Evolutionary conservation across 176 grass and related monocot genomes (phyloP).

Genomic region (Eragrostis curvula): DNA sequence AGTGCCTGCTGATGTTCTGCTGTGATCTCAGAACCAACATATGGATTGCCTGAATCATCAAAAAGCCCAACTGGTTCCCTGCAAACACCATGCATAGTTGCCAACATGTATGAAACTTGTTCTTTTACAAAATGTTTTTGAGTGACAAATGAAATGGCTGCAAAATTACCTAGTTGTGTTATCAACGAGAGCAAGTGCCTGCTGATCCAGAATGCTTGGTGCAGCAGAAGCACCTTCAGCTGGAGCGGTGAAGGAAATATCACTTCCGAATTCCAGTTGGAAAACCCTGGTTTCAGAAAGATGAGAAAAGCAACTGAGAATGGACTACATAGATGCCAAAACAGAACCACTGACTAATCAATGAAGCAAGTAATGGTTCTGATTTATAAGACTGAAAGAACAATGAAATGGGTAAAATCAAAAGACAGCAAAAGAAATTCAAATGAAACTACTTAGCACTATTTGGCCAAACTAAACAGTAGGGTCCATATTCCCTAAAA

Average conservation of each 20-base stretch:
- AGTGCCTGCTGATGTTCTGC: conserved; percentile 44
- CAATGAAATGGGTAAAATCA: neutral
- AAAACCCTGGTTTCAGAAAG: conserved; percentile 53
- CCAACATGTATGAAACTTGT: conserved; percentile 13
- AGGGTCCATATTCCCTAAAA: conserved; percentile 2
- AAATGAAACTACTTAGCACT: neutral
- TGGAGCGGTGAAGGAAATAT: conserved; percentile 56
- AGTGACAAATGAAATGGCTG: conserved; percentile 23
- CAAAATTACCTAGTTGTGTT: conserved; percentile 62
- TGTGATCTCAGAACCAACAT: conserved; percentile 58
- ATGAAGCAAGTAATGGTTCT: conserved; percentile 7
- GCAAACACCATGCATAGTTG: conserved; percentile 41
- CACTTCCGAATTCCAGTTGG: conserved; percentile 67
- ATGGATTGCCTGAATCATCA: conserved; percentile 66
- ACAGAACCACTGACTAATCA: conserved; percentile 29
- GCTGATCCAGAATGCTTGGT: conserved; percentile 61
- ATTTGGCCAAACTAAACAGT: conserved; percentile 9
- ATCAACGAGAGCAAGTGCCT: conserved; percentile 64
- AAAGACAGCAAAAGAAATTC: conserved; percentile 10
- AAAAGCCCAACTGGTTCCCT: conserved; percentile 57
- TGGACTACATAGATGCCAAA: conserved; percentile 1
- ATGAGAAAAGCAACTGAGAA: conserved; percentile 16
- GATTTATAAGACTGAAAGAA: conserved; percentile 3
- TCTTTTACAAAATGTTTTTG: conserved; percentile 7
- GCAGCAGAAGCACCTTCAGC: conserved; percentile 48